These are phyloP conservation scores for Apostasia shenzhenica DNA, from an alignment of 106 monocot genomes.

Conservation along the genomic window DNA sequence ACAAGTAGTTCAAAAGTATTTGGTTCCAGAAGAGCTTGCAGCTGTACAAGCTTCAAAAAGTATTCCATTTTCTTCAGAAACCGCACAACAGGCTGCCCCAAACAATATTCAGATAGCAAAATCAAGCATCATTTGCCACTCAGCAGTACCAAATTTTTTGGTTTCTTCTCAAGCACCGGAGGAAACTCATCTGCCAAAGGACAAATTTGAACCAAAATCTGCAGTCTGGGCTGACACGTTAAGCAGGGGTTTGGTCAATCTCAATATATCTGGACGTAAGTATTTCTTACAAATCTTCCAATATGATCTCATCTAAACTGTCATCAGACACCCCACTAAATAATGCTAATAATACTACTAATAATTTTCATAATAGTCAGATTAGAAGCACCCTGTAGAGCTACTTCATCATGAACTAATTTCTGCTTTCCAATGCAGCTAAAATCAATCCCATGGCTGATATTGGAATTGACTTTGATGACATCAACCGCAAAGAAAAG, in stretches of 20 bases:
- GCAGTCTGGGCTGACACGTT: constrained; percentile 91
- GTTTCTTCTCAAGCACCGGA: constrained; percentile 11
- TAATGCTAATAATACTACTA: neutral
- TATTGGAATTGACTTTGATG: constrained; percentile 89
- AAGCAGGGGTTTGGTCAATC: constrained; percentile 83
- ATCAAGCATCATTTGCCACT: neutral
- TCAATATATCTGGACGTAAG: constrained; percentile 97
- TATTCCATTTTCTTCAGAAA: neutral
- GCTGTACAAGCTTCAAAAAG: neutral
- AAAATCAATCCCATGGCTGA: constrained; percentile 61
- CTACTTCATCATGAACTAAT: neutral
- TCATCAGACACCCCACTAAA: neutral
- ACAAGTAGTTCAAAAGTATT: neutral
- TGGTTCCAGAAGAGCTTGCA: neutral
- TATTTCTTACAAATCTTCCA: constrained; percentile 8
- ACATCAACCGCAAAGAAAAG: constrained; percentile 84
- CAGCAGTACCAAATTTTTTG: constrained; percentile 7
- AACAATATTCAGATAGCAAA: constrained; percentile 5
- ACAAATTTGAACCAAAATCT: constrained; percentile 89
- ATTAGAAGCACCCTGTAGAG: neutral
- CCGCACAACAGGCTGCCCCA: constrained; percentile 1
- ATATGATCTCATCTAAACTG: neutral
- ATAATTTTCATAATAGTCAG: neutral
- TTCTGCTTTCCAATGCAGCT: constrained; percentile 24
- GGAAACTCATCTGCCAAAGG: constrained; percentile 30